Percentiles rank a stretch among this genome's conserved stretches.
Evolutionary conservation across 257 asterid genomes (phyloP).

Genomic region (Knoxia roxburghii): DNA sequence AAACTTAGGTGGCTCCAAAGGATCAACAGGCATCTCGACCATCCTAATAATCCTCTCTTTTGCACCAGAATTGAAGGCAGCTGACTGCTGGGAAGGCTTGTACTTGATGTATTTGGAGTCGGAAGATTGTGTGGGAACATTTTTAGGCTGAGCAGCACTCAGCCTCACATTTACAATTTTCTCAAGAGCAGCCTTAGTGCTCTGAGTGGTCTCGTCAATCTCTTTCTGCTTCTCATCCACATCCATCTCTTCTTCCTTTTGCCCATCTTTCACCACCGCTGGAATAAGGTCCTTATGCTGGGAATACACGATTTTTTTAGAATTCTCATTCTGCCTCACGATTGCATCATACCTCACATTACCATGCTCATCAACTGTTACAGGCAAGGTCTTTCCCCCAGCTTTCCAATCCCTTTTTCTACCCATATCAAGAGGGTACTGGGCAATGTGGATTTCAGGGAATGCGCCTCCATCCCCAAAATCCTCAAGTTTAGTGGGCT

Average conservation of each 20-base stretch:
- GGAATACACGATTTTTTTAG: constrained; percentile 79
- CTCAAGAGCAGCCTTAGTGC: constrained; percentile 85
- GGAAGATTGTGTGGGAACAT: constrained; percentile 61
- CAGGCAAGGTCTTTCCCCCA: constrained; percentile 58
- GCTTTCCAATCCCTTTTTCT: constrained; percentile 47
- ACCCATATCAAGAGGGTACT: constrained; percentile 88
- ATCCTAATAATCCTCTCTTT: constrained; percentile 87
- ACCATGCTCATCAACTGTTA: constrained; percentile 85
- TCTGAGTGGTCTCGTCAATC: constrained; percentile 71
- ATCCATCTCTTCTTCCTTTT: constrained; percentile 59
- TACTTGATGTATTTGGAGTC: constrained; percentile 88
- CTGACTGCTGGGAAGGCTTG: constrained; percentile 92
- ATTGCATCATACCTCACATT: constrained; percentile 71
- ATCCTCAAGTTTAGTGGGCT: constrained; percentile 76
- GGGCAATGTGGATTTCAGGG: constrained; percentile 79
- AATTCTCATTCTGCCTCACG: constrained; percentile 80
- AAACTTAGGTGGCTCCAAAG: constrained; percentile 90
- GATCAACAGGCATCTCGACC: constrained; percentile 95
- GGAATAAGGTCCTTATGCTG: constrained; percentile 79
- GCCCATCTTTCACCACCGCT: constrained; percentile 54
- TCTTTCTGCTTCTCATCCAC: constrained; percentile 74
- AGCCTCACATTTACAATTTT: constrained; percentile 82
- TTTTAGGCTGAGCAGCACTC: constrained; percentile 96
- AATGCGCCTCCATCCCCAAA: constrained; percentile 96
- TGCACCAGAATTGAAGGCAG: constrained; percentile 91